These are phyloP conservation scores for Stellera chamaejasme DNA, from an alignment of 345 rosid species.

Conservation along the genomic window DNA sequence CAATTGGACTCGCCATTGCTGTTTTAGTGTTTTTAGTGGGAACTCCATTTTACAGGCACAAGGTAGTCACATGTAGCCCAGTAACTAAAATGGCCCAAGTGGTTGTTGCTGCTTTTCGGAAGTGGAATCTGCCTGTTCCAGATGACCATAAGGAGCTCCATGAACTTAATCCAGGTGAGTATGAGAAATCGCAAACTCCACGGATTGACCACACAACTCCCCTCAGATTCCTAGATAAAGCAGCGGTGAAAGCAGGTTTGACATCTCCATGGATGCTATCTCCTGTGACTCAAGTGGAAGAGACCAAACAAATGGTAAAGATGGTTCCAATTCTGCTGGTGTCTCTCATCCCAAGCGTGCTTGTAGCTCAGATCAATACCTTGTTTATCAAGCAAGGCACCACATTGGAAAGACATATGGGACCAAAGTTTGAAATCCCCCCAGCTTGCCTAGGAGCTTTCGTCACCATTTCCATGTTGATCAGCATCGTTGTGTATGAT, in stretches of 20 bases:
- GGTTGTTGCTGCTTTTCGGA: slow-evolving; percentile 36
- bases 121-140: slow-evolving; percentile 30
- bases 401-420: slow-evolving; percentile 40
- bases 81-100: slow-evolving; percentile 39
- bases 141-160: slow-evolving; percentile 39
- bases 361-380: slow-evolving; percentile 40
- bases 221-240: slow-evolving; percentile 57
- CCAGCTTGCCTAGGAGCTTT: slow-evolving; percentile 63
- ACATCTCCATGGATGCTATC: slow-evolving; percentile 43
- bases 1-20: slow-evolving; percentile 30
- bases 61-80: slow-evolving; percentile 39
- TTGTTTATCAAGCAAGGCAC: slow-evolving; percentile 70
- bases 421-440: slow-evolving; percentile 57
- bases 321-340: slow-evolving; percentile 40
- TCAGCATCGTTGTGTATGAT: slow-evolving; percentile 47
- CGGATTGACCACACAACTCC: slow-evolving; percentile 39
- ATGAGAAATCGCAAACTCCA: slow-evolving; percentile 17
- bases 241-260: slow-evolving; percentile 32
- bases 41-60: slow-evolving; percentile 44
- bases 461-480: slow-evolving; percentile 58
- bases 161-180: slow-evolving; percentile 32
- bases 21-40: slow-evolving; percentile 39
- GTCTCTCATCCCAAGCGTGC: slow-evolving; percentile 49
- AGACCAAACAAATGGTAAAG: slow-evolving; percentile 61
- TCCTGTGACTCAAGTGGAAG: slow-evolving; percentile 58